phyloP scores from a whole-genome alignment of 306 rosid species.

The Mimosa bimucronata region DNA sequence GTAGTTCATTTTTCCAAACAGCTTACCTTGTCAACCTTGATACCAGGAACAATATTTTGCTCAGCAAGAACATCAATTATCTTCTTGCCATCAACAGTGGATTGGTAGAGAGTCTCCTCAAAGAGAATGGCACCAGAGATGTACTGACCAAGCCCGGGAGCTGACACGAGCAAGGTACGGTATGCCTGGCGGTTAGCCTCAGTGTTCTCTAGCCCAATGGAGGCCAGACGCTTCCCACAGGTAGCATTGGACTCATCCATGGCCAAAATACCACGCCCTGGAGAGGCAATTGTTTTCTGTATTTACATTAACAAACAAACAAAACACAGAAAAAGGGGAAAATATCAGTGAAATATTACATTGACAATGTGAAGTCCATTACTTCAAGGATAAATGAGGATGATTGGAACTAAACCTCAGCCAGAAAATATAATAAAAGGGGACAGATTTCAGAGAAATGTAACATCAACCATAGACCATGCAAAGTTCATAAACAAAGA shows the following conservation, averaged over 20 bases:
- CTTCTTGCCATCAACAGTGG: constrained; percentile 81
- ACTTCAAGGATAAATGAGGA: not conserved
- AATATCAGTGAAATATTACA: not conserved
- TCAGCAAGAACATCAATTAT: constrained; percentile 71
- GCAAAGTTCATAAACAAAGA: not conserved
- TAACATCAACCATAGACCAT: not conserved
- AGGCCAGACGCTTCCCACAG: constrained; percentile 89
- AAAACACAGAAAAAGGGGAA: not conserved
- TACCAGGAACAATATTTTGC: constrained; percentile 83
- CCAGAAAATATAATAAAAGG: not conserved
- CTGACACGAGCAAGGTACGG: constrained; percentile 80
- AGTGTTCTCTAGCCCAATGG: constrained; percentile 92
- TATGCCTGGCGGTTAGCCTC: constrained; percentile 93
- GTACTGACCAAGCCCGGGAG: constrained; percentile 75
- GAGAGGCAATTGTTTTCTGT: constrained; percentile 83
- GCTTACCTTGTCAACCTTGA: constrained; percentile 86
- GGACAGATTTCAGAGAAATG: not conserved
- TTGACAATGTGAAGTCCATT: constrained; percentile 24
- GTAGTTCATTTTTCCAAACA: not conserved
- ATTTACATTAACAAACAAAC: constrained; percentile 17
- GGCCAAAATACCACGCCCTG: constrained; percentile 94
- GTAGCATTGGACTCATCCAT: constrained; percentile 97
- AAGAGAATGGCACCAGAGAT: constrained; percentile 90
- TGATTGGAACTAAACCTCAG: not conserved
- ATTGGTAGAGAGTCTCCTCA: constrained; percentile 96